Evolutionary conservation across 1,139 yeast species (phyloP).

Genomic region (Pichia sp.): DNA sequence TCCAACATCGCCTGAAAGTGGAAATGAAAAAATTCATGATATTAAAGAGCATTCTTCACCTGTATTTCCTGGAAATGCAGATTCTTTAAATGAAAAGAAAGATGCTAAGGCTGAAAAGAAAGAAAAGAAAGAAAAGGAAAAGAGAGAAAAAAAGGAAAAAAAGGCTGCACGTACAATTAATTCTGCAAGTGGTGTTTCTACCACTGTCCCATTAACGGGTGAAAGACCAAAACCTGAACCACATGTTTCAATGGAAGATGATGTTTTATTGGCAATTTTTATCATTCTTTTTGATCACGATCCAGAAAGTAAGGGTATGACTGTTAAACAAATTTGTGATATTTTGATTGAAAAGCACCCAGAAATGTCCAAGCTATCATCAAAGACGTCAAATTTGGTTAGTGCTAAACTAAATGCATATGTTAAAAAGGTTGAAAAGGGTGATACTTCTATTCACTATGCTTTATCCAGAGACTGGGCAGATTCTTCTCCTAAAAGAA

Average conservation of each 20-base stretch:
- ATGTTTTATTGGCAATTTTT: constrained; percentile 67
- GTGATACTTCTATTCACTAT: constrained; percentile 62
- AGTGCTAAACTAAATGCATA: constrained; percentile 79
- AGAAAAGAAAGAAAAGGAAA: constrained; percentile 16
- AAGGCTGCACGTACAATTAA: constrained; percentile 31
- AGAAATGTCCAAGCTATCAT: constrained; percentile 70
- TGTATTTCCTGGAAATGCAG: not conserved
- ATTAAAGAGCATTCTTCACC: not conserved
- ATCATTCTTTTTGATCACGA: constrained; percentile 63
- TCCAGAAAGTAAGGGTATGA: constrained; percentile 67
- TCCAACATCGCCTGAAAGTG: constrained; percentile 24
- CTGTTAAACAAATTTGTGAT: constrained; percentile 79
- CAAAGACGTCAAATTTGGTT: constrained; percentile 75
- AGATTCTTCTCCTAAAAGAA: constrained; percentile 77
- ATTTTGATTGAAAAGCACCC: constrained; percentile 66
- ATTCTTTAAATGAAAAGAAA: constrained; percentile 1
- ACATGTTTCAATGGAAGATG: constrained; percentile 65
- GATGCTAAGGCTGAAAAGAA: constrained; percentile 8
- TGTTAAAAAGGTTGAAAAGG: constrained; percentile 73
- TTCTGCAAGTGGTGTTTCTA: constrained; percentile 66
- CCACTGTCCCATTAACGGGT: constrained; percentile 74
- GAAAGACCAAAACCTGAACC: constrained; percentile 69
- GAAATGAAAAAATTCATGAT: constrained; percentile 25
- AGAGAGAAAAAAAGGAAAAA: constrained; percentile 25
- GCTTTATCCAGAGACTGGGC: constrained; percentile 85